phyloP scores from a whole-genome alignment of 139 green algal genomes.

The Bryopsis sp. region DNA sequence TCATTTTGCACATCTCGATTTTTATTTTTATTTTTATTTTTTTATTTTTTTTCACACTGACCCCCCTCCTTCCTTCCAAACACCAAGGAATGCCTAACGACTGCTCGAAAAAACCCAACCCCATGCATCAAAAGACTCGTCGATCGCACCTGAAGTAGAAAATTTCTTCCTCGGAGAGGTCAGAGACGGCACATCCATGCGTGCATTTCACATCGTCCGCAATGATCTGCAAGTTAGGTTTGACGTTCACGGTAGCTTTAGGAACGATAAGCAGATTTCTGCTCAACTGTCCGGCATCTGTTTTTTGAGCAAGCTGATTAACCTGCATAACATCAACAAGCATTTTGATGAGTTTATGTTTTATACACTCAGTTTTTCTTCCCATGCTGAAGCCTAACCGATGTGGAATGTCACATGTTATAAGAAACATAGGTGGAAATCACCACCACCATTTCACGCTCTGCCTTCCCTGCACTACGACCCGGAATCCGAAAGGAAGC shows the following conservation, averaged over 20 bases:
- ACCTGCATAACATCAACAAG: constrained; percentile 41
- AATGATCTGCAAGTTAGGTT: constrained; percentile 98
- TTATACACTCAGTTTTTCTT: too few species aligned
- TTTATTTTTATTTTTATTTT: too few species aligned
- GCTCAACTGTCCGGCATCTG: constrained; percentile 88
- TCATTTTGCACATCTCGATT: too few species aligned
- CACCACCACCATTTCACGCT: too few species aligned
- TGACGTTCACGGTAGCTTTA: constrained; percentile 90
- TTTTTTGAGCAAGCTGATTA: constrained; percentile 83
- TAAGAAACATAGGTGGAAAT: too few species aligned
- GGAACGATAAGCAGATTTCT: constrained; percentile 91
- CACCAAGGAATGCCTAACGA: not conserved
- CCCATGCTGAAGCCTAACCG: too few species aligned
- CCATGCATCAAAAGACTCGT: constrained; percentile 5
- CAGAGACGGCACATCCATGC: constrained; percentile 89
- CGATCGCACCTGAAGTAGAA: constrained; percentile 86
- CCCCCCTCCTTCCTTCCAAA: too few species aligned
- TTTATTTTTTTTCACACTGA: too few species aligned
- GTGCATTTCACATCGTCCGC: constrained; percentile 99
- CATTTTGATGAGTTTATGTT: too few species aligned
- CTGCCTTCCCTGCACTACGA: too few species aligned
- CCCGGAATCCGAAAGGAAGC: too few species aligned
- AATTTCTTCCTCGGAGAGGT: constrained; percentile 95
- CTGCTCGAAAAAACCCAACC: not conserved
- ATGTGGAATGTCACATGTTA: too few species aligned